These are phyloP conservation scores for Ophiostoma tasmaniense DNA, from an alignment of 2,329 filamentous ascomycete genomes.

Conservation along the genomic window DNA sequence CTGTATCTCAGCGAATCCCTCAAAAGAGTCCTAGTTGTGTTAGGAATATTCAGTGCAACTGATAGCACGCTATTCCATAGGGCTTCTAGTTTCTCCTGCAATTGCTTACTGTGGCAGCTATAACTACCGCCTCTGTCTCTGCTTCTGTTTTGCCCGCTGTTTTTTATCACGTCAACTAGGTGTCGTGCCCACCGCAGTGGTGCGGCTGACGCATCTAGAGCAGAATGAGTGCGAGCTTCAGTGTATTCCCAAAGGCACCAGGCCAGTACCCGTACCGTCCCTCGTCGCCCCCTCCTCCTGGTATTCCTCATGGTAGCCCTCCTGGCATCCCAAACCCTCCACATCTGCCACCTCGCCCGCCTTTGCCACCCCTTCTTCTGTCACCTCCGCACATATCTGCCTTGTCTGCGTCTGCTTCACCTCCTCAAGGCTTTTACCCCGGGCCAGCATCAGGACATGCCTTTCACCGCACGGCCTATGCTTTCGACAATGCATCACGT, in stretches of 20 bases:
- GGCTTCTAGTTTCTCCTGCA: background rate
- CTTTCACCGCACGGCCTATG: background rate
- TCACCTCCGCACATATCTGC: background rate
- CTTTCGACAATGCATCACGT: constrained; percentile 15
- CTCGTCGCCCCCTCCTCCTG: constrained; percentile 2
- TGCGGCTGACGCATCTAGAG: constrained; percentile 6
- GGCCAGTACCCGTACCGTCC: constrained; percentile 4
- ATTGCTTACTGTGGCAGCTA: background rate
- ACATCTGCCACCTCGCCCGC: background rate
- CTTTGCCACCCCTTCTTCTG: background rate
- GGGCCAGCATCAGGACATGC: background rate
- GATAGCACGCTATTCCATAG: background rate
- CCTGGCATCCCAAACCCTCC: background rate
- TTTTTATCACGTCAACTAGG: background rate
- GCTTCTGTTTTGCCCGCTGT: background rate
- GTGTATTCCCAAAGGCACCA: constrained; percentile 13
- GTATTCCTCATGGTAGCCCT: no score
- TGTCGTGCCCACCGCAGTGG: constrained; percentile 11
- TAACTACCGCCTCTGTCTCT: background rate
- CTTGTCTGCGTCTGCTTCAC: background rate
- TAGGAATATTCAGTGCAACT: background rate
- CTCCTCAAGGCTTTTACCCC: background rate
- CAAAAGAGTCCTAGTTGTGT: no score
- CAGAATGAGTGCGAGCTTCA: constrained; percentile 10
- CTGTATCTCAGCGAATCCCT: background rate